Base-by-base conservation (phyloP, 2,329 filamentous ascomycete species). In the Talaromyces sp. region DNA sequence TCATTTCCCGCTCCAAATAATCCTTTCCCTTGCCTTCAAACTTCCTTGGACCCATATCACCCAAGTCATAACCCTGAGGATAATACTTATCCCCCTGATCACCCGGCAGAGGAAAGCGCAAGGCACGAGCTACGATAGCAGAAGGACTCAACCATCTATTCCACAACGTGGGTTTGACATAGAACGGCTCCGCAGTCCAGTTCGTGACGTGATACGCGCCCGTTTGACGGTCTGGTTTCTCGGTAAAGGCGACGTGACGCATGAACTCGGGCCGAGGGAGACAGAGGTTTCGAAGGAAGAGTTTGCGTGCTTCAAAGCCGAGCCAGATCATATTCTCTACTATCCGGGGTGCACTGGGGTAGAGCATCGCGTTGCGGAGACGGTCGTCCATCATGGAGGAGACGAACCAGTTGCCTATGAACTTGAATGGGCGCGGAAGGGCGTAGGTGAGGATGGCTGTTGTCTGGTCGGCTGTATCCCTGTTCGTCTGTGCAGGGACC, bases 171-270 rank as follows among this genome's bases (percentile, higher is more conserved):
- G 82, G 82, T 67, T 84, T 81, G 27, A 85, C 80, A 75, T 91
- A 91, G 76, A 85, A 91, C 2, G 89, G 90, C 56, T 87, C 84
- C 11, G 86, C 84, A 29, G 88, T 82, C 76, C 87, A 91, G 43
- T 79, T 69, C 0, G 78, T 74, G 70, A 77, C 74, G 62, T 82
- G 80, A 68, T 82, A 80, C 68, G 87, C 82, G 2, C 84, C 83
- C 0, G 85, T 84, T 0, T 85, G 83, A 34, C 81, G 76, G 10
- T 90, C 84, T 0, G 84, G 79, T 0, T 79, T 66, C 1, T 84
- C 78, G 1, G 78, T 77, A 49, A 86, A 72, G 7, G 71, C 68
- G 61, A 64, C 74, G 73, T 64, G 76, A 69, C 69, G 81, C 66
- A 73, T 73, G 70, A 71, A 76, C 64, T 72, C 82, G 61, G 70